These are phyloP conservation scores for Begonia fuchsioides DNA, from an alignment of 306 rosid genomes.

Conservation along the genomic window DNA sequence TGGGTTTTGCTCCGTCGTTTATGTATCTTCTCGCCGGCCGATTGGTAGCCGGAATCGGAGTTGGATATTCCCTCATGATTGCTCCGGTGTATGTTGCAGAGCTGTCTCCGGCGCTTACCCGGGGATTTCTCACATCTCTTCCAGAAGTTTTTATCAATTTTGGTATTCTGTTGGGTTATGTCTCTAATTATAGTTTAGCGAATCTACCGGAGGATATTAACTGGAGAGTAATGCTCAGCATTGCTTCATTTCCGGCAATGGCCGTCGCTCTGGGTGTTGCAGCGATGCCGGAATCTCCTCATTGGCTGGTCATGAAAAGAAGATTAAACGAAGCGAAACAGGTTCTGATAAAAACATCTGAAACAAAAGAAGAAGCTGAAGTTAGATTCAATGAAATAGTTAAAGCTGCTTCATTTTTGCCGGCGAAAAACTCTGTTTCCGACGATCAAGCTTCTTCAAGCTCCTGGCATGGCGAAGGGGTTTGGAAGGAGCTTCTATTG, in stretches of 20 bases:
- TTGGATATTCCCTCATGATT: slow-evolving; percentile 64
- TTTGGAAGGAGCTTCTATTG: slow-evolving; percentile 48
- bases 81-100: slow-evolving; percentile 68
- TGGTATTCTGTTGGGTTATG: slow-evolving; percentile 57
- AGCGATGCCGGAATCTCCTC: slow-evolving; percentile 73
- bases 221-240: slow-evolving; percentile 71
- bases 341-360: slow-evolving; percentile 24
- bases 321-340: slow-evolving; percentile 20
- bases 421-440: not conserved
- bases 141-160: slow-evolving; percentile 74
- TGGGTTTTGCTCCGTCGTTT: slow-evolving; percentile 63
- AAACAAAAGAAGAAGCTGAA: slow-evolving; percentile 40
- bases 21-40: slow-evolving; percentile 36
- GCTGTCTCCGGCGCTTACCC: slow-evolving; percentile 43
- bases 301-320: slow-evolving; percentile 58
- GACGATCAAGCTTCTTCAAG: slow-evolving; percentile 2
- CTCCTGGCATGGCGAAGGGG: slow-evolving; percentile 25
- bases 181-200: slow-evolving; percentile 40
- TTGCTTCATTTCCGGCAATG: slow-evolving; percentile 52
- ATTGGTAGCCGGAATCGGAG: slow-evolving; percentile 56
- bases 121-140: slow-evolving; percentile 76
- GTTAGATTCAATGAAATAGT: slow-evolving; percentile 30
- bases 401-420: slow-evolving; percentile 16
- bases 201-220: slow-evolving; percentile 21
- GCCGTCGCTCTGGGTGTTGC: slow-evolving; percentile 30